Base-by-base conservation (phyloP, 2,329 filamentous ascomycete species). In the Phoma sp. region DNA sequence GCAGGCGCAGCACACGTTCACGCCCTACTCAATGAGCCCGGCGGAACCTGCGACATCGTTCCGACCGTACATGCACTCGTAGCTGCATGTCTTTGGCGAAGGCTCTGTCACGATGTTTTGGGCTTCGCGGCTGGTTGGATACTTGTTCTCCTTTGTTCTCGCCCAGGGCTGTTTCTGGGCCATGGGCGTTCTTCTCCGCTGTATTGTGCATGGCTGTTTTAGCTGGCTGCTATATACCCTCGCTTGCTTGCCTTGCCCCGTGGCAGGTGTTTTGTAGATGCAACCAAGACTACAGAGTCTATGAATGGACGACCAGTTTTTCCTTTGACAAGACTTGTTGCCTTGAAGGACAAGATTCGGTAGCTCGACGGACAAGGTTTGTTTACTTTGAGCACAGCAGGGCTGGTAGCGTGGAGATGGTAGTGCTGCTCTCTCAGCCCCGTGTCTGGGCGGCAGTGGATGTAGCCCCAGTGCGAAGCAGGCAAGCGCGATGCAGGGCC, bases 11-110 rank as follows among this genome's bases (percentile, higher is more conserved):
- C 61, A 67, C 32, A 64, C 65, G 25, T 74, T 72, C 37, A 66
- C 69, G 14, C 66, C 68, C 20, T 75, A 74, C 43, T 65, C 69
- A 4, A 72, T 74, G 64, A 76, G 73, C 37, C 74, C 74, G 6
- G 64, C 71, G 7, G 72, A 73, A 52, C 62, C 67, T 6, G 54
- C 70, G 28, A 55, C 60, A 10, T 50, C 57, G 12, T 74, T 69
- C 43, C 59, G 71, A 46, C 64, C 71, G 9, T 74, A 68, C 47
- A 58, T 75, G 38, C 67, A 71, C 48, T 34, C 47, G 7, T 51
- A 43, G 33, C 4, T n/a, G n/a, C 15, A 14, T n/a, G 29, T 4
- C 10, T n/a, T n/a, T n/a, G n/a, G n/a, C n/a, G n/a, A n/a, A n/a
- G n/a, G 17, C 10, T 9, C n/a, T 10, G 37, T 39, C 7, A 5